phyloP scores from a whole-genome alignment of 2,329 filamentous ascomycete species.

The Stagonosporopsis vannaccii region DNA sequence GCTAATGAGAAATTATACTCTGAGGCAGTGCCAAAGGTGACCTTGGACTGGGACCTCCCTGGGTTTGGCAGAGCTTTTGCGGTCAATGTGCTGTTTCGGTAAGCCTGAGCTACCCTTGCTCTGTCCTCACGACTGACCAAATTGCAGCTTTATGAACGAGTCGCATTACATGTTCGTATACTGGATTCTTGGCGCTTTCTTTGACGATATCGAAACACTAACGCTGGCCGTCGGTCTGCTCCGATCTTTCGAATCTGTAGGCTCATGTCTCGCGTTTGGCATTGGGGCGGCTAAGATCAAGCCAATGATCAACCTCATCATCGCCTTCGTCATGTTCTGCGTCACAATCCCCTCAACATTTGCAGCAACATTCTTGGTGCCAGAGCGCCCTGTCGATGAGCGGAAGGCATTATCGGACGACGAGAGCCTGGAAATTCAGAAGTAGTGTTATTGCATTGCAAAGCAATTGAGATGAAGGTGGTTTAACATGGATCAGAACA shows the following conservation, averaged over 20 bases:
- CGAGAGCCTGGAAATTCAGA: neutral
- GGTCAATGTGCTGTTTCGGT: constrained; percentile 58
- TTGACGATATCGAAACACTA: constrained; percentile 60
- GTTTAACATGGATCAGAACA: neutral
- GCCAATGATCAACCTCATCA: constrained; percentile 59
- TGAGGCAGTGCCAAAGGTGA: constrained; percentile 45
- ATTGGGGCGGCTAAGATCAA: constrained; percentile 56
- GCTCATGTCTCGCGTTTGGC: constrained; percentile 57
- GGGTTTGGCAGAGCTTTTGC: constrained; percentile 58
- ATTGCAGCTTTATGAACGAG: constrained; percentile 57
- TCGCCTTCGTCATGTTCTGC: constrained; percentile 59
- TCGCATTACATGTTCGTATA: constrained; percentile 61
- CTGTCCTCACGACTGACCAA: constrained; percentile 5
- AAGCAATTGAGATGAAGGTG: neutral
- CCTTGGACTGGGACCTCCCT: constrained; percentile 56
- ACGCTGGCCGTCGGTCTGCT: constrained; percentile 59
- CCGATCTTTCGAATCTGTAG: constrained; percentile 59
- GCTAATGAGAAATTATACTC: constrained; percentile 58
- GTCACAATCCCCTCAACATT: constrained; percentile 45
- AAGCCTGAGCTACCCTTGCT: constrained; percentile 2
- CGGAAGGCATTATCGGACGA: constrained; percentile 15
- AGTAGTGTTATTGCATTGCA: neutral
- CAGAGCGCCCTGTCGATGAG: constrained; percentile 29
- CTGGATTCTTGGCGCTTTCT: constrained; percentile 61
- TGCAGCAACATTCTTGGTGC: constrained; percentile 32